phyloP scores from a whole-genome alignment of 768 basidiomycete species.

The Naganishia vaughanmartiniae region DNA sequence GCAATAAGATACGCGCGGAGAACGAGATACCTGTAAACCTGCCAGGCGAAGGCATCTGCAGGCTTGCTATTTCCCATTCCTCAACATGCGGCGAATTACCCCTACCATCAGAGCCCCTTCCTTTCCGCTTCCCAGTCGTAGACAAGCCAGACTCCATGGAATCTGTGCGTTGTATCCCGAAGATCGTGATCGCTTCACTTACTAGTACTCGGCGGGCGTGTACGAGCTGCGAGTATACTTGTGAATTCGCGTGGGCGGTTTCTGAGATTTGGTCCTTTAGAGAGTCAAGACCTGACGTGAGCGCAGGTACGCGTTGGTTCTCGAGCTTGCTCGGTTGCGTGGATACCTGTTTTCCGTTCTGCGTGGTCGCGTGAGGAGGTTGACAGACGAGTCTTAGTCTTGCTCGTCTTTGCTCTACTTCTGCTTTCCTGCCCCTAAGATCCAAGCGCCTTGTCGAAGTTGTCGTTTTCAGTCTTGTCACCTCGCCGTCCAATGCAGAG shows the following conservation, averaged over 20 bases:
- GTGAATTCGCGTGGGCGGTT: conserved; percentile 20
- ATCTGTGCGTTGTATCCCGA: conserved; percentile 35
- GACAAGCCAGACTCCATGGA: not conserved
- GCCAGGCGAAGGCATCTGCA: conserved; percentile 25
- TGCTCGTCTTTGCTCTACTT: not conserved
- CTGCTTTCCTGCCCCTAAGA: conserved; percentile 6
- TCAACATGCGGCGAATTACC: not conserved
- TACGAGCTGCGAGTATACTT: conserved; percentile 25
- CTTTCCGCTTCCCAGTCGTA: not conserved
- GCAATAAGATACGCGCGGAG: too few species aligned
- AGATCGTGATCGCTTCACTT: conserved; percentile 39
- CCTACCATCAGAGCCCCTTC: not conserved
- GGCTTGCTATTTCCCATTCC: conserved; percentile 42
- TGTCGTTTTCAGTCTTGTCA: not conserved
- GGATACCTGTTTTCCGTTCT: not conserved
- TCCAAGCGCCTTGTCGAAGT: not conserved
- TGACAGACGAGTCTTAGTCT: not conserved
- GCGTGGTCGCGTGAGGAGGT: not conserved
- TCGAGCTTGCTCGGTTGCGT: not conserved
- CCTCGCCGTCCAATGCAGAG: not conserved
- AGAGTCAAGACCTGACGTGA: not conserved
- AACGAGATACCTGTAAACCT: conserved; percentile 15
- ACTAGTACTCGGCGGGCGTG: conserved; percentile 42
- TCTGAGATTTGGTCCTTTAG: not conserved
- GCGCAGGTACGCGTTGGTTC: not conserved